Conservation (phyloP, 257 asterid genomes). For the Solanum piurae region DNA sequence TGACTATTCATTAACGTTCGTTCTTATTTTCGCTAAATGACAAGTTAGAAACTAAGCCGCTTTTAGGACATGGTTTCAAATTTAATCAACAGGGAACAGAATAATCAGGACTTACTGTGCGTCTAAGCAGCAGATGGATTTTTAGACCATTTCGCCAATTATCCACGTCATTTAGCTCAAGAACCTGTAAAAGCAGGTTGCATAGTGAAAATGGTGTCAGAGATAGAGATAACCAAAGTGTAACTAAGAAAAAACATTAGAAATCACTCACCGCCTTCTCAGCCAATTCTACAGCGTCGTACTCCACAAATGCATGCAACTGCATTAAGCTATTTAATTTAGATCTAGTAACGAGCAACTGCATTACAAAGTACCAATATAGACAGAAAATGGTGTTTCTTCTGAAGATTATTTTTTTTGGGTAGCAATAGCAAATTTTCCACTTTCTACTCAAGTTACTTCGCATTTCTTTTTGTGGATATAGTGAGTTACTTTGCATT, state of each 20-base stretch:
- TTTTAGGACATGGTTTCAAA: background rate
- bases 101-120: conserved; percentile 32
- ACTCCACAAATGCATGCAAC: conserved; percentile 91
- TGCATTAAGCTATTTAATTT: conserved; percentile 23
- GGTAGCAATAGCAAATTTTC: background rate
- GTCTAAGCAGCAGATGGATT: conserved; percentile 57
- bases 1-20: background rate
- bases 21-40: background rate
- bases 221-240: background rate
- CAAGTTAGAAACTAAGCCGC: background rate
- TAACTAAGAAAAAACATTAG: background rate
- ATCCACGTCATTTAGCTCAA: conserved; percentile 62
- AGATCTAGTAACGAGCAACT: background rate
- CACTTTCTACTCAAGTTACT: background rate
- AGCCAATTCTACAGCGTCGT: conserved; percentile 65
- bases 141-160: conserved; percentile 86
- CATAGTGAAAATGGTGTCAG: conserved; percentile 2
- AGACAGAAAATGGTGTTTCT: background rate
- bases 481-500: background rate
- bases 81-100: background rate
- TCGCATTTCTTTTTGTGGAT: background rate
- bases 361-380: background rate
- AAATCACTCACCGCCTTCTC: conserved; percentile 66
- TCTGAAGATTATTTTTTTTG: background rate
- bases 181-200: conserved; percentile 29